Conservation (phyloP, 2,329 filamentous ascomycete species). For the Iodosphaeria phyllophila region DNA sequence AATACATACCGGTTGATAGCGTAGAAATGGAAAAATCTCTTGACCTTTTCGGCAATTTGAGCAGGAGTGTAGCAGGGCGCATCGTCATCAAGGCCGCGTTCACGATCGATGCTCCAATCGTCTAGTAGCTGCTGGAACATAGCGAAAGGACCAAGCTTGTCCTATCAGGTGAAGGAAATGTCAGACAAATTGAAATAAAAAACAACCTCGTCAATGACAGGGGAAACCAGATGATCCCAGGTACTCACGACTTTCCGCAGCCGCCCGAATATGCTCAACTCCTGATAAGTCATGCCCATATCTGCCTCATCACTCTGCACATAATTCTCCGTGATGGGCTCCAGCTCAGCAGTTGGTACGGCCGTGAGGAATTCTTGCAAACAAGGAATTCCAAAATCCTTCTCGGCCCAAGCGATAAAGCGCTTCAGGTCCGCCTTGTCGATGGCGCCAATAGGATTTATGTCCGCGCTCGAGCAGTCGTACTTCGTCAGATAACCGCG, state of each 20-base stretch:
- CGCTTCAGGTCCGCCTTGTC: slow-evolving; percentile 39
- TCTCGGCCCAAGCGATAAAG: slow-evolving; percentile 48
- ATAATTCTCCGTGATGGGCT: slow-evolving; percentile 46
- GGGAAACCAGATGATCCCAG: too few relatives aligned
- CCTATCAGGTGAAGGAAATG: slow-evolving; percentile 9
- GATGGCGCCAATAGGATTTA: slow-evolving; percentile 44
- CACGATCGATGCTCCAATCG: slow-evolving; percentile 20
- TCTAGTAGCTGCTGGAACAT: slow-evolving; percentile 27
- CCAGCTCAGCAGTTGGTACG: slow-evolving; percentile 40
- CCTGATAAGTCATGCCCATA: slow-evolving; percentile 33
- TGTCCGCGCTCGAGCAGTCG: slow-evolving; percentile 29
- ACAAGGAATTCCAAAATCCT: slow-evolving; percentile 41
- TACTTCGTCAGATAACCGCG: slow-evolving; percentile 19
- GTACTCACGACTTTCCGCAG: too few relatives aligned
- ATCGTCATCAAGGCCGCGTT: slow-evolving; percentile 9
- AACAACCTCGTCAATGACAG: too few relatives aligned
- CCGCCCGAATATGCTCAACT: slow-evolving; percentile 21
- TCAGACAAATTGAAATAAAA: too few relatives aligned
- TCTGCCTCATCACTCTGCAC: slow-evolving; percentile 17
- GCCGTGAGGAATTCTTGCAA: slow-evolving; percentile 47
- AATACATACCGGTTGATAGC: too few relatives aligned
- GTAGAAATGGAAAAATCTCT: slow-evolving; percentile 32
- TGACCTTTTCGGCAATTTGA: slow-evolving; percentile 26
- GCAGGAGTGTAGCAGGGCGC: slow-evolving; percentile 15
- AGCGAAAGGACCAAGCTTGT: slow-evolving; percentile 13